A percentile compares a stretch with the other conserved stretches of the same genome.
Evolutionary conservation across 306 rosid species (phyloP).

Genomic region (Cucumis cinereus): DNA sequence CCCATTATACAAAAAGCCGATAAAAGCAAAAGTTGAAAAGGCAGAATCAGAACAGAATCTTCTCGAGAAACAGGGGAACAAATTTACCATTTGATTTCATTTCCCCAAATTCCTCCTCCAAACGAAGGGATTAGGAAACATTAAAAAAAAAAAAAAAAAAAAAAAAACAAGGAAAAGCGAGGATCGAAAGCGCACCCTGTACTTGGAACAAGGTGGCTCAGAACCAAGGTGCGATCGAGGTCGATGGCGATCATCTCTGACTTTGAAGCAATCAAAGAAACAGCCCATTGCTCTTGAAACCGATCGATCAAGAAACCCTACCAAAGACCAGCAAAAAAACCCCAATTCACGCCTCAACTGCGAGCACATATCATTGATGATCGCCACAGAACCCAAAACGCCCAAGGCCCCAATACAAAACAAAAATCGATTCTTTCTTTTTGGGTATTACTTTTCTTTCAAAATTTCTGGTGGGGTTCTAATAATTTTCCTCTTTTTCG

Average conservation of each 20-base stretch:
- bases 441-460: slow-evolving; percentile 9
- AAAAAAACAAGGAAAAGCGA: neutral
- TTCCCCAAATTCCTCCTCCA: neutral
- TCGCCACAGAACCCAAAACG: neutral
- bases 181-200: slow-evolving; percentile 17
- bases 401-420: neutral
- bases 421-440: neutral
- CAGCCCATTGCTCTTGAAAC: slow-evolving; percentile 67
- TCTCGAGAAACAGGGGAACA: neutral
- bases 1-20: neutral
- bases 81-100: neutral
- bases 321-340: slow-evolving; percentile 27
- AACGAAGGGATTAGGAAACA: neutral
- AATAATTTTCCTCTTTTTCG: neutral
- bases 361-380: slow-evolving; percentile 45
- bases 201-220: slow-evolving; percentile 22
- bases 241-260: slow-evolving; percentile 34
- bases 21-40: neutral
- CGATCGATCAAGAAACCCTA: slow-evolving; percentile 53
- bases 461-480: slow-evolving; percentile 12
- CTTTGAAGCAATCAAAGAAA: slow-evolving; percentile 65
- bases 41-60: neutral
- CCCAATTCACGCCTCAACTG: slow-evolving; percentile 32
- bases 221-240: slow-evolving; percentile 23
- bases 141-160: too few relatives aligned